Evolutionary conservation across 2,329 filamentous ascomycete species (phyloP).

Genomic region (Lasiodiplodia theobromae): DNA sequence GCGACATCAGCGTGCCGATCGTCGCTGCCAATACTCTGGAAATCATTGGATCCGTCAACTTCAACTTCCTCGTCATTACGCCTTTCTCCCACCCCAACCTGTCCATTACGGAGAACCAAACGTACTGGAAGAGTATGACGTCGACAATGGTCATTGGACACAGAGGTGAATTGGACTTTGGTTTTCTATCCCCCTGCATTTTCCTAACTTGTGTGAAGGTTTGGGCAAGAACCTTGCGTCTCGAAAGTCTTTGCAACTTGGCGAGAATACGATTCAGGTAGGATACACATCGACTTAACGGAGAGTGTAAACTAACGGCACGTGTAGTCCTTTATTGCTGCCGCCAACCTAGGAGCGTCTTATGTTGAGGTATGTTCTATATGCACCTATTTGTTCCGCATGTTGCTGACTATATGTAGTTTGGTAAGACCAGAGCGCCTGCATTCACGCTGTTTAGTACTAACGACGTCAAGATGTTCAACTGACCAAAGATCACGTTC

Average conservation of each 20-base stretch:
- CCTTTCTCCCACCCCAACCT: constrained; percentile 95
- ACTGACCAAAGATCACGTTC: constrained; percentile 97
- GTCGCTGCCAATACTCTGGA: constrained; percentile 82
- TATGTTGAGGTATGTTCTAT: constrained; percentile 65
- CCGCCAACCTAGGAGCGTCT: constrained; percentile 85
- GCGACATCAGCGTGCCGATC: constrained; percentile 91
- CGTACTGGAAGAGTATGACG: constrained; percentile 93
- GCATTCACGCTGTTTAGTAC: background rate
- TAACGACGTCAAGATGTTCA: constrained; percentile 76
- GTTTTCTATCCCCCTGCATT: constrained; percentile 17
- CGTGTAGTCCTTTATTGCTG: constrained; percentile 84
- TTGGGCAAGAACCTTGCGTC: constrained; percentile 88
- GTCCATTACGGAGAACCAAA: constrained; percentile 87
- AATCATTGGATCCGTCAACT: constrained; percentile 92
- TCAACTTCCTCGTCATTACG: constrained; percentile 95
- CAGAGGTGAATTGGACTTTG: constrained; percentile 52
- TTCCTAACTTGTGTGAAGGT: constrained; percentile 62
- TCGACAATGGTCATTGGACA: constrained; percentile 84
- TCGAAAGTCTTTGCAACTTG: constrained; percentile 87
- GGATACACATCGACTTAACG: constrained; percentile 14
- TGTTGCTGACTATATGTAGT: constrained; percentile 34
- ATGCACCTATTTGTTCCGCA: background rate
- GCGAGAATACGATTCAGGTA: constrained; percentile 87
- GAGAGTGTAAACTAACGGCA: constrained; percentile 31
- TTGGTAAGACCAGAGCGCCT: constrained; percentile 33